Evolutionary conservation across 2,329 filamentous ascomycete genomes (phyloP).

Genomic region (Fusarium pininemorale): DNA sequence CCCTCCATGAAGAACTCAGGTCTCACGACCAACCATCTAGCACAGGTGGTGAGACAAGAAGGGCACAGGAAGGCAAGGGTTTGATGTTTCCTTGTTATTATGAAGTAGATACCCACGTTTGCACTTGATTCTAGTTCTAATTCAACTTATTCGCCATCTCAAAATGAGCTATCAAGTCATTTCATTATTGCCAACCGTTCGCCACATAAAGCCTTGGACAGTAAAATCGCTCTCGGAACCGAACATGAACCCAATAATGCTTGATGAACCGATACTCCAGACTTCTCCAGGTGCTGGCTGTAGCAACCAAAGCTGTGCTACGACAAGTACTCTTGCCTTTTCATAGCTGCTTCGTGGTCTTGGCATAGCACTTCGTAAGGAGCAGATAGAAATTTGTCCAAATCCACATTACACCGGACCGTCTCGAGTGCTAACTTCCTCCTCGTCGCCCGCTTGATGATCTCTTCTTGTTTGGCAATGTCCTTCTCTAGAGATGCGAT

Average conservation of each 20-base stretch:
- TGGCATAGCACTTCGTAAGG: not conserved
- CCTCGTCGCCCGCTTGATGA: not conserved
- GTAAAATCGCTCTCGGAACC: not conserved
- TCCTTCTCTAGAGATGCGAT: not conserved
- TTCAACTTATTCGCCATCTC: not conserved
- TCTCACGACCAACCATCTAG: not conserved
- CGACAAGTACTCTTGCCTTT: not conserved
- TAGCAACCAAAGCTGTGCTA: not conserved
- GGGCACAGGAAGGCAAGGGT: not conserved
- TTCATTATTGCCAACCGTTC: not conserved
- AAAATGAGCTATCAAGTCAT: not conserved
- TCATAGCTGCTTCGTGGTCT: not conserved
- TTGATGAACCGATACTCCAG: not conserved
- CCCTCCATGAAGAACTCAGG: not conserved
- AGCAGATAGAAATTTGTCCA: not conserved
- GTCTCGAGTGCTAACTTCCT: not conserved
- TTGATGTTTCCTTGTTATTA: conserved; percentile 19
- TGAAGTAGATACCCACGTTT: conserved; percentile 13
- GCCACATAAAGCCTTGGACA: not conserved
- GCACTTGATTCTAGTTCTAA: not conserved
- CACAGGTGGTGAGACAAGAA: not conserved
- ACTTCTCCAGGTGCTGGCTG: not conserved
- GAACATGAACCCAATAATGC: not conserved
- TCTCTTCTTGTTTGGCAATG: not conserved
- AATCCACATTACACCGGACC: not conserved